A percentile compares a stretch with the other conserved stretches of the same genome.
Conservation (phyloP, 2,329 filamentous ascomycete genomes). For the Thielaviopsis punctulata region DNA sequence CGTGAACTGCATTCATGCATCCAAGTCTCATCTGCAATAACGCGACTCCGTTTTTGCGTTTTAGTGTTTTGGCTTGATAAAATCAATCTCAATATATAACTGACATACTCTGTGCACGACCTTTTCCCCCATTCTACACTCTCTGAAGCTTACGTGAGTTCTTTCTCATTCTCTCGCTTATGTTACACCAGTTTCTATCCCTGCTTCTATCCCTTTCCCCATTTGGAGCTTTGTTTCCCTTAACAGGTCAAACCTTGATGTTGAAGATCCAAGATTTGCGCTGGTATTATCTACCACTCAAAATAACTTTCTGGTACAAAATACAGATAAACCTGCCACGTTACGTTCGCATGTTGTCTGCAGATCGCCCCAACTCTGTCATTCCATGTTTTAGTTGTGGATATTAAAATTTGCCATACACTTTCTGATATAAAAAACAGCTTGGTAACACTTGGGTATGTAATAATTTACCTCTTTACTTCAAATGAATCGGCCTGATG, state of each 20-base stretch:
- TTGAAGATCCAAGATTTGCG: not conserved
- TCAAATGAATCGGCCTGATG: not conserved
- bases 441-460: not conserved
- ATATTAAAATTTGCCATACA: not conserved
- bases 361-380: not conserved
- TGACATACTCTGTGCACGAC: no score
- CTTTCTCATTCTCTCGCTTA: not conserved
- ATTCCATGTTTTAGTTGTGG: not conserved
- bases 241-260: not conserved
- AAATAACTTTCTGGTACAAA: not conserved
- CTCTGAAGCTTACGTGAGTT: no score
- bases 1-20: not conserved
- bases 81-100: no score
- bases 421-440: not conserved
- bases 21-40: not conserved
- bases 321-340: not conserved
- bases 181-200: not conserved
- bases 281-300: not conserved
- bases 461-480: not conserved
- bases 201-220: not conserved
- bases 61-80: not conserved
- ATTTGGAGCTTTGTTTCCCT: not conserved
- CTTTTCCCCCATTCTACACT: not conserved
- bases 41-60: not conserved
- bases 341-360: not conserved